phyloP scores from a whole-genome alignment of 768 basidiomycete genomes.

The Tricholomella constricta region DNA sequence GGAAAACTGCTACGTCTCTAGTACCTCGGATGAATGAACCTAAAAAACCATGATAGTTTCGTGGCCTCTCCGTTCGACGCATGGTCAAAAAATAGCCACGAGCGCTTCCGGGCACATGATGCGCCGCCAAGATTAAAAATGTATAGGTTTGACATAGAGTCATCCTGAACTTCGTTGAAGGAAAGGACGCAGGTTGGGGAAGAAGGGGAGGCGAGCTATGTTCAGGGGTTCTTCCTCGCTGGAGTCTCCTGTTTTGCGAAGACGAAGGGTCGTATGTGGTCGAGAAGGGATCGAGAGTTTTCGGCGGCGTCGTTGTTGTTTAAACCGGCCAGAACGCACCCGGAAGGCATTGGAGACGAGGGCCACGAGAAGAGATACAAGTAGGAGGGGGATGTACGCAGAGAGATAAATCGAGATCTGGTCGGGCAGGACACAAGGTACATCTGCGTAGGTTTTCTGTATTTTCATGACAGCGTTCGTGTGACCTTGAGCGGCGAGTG shows the following conservation, averaged over 20 bases:
- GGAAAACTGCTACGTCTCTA: conserved; percentile 44
- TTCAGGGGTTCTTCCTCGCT: conserved; percentile 1
- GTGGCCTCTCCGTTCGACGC: not conserved
- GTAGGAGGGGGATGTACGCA: conserved; percentile 67
- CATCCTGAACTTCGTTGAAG: not conserved
- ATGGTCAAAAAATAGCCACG: not conserved
- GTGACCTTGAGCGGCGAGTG: conserved; percentile 49
- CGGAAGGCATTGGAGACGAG: conserved; percentile 27
- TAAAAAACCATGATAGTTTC: conserved; percentile 20
- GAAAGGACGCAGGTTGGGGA: conserved; percentile 19
- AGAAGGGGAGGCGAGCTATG: conserved; percentile 9
- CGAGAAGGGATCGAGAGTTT: conserved; percentile 10
- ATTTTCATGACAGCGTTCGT: not conserved
- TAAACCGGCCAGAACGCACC: conserved; percentile 9
- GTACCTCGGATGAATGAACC: conserved; percentile 38
- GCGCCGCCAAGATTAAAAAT: conserved; percentile 7
- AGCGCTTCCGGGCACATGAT: not conserved
- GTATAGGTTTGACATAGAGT: conserved; percentile 1
- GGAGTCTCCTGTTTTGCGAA: not conserved
- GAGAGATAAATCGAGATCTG: conserved; percentile 77
- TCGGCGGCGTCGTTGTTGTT: conserved; percentile 3
- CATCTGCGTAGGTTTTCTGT: conserved; percentile 47
- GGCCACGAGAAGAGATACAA: conserved; percentile 58
- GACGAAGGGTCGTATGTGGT: not conserved
- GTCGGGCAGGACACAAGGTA: conserved; percentile 80